These are phyloP conservation scores for Diplodia corticola DNA, from an alignment of 2,329 filamentous ascomycete genomes.

Conservation along the genomic window DNA sequence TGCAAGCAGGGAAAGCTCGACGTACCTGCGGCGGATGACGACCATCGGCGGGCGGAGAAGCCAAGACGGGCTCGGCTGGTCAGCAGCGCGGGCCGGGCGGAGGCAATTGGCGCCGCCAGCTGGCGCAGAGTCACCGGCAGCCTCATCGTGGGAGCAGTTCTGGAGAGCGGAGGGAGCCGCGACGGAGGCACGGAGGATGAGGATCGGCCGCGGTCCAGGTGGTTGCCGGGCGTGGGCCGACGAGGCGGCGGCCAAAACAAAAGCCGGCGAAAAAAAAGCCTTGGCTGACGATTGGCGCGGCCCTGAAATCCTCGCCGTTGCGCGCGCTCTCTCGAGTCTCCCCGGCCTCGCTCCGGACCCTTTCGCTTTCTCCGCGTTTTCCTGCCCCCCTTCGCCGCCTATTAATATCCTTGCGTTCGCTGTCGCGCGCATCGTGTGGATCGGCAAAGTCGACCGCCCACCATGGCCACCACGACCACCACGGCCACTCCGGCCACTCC, in stretches of 20 bases:
- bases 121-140: constrained; percentile 13
- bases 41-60: constrained; percentile 1
- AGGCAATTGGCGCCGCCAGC: not conserved
- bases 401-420: not conserved
- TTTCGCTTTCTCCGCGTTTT: constrained; percentile 14
- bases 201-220: not conserved
- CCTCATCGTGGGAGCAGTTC: constrained; percentile 8
- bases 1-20: not conserved
- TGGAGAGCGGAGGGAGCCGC: constrained; percentile 10
- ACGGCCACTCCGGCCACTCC: constrained; percentile 40
- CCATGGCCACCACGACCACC: constrained; percentile 17
- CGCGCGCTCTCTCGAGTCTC: not conserved
- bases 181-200: not conserved
- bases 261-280: constrained; percentile 19
- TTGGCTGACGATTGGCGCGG: constrained; percentile 21
- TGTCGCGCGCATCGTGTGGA: not conserved
- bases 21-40: constrained; percentile 14
- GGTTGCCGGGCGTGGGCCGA: not conserved
- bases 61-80: not conserved
- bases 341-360: not conserved
- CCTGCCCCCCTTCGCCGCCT: not conserved
- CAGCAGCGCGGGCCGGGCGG: not conserved
- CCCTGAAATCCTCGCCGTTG: no score
- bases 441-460: not conserved
- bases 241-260: constrained; percentile 16